Evolutionary conservation across 106 monocot genomes (phyloP), one percentile per base, ranked within the genome.

Genomic region (Amphibolis antarctica): DNA sequence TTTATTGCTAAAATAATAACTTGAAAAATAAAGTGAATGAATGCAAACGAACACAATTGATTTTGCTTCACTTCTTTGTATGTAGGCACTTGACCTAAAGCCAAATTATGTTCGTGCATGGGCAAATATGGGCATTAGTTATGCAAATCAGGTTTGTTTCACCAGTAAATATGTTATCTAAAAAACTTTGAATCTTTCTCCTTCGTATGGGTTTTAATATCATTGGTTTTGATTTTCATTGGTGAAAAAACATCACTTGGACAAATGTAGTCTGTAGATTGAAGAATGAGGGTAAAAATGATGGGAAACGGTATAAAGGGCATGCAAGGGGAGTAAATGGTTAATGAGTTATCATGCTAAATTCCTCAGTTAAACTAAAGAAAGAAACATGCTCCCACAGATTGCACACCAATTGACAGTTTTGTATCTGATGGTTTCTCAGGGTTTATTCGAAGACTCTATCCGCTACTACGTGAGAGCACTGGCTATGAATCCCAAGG

Each of bases 91-190:
- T 59, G 96, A 96, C 64, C 82, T 96, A 66, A 96, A 96, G 52
- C 96, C 96, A 44, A 96, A 96, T 46, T 96, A 90, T 67, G 96
- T 96, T 45, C 86, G 96, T 76, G 96, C 90, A 59, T 96, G 90
- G 96, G 90, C 96, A 66, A 96, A 96, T 67, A 90, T 96, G 96
- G 96, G 96, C 19, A 96, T 96, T 43, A 87, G 96, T 69, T 96
- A 80, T 69, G 90, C 96, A 71, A 96, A 96, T 75, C 96, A 96
- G 90, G 96, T 96, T 56, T 61, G 70, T 55, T 71, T 10, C 17
- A 57, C 57, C 29, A 57, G 4, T 13, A 23, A 15, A 29, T 57
- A 3, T 15, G 27, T 25, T 57, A 57, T 57, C 26, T 57, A 57
- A 12, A 56, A 12, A 12, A 20, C 17, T 53, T 22, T 21, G 0